These are phyloP conservation scores for Penicillium samsonianum DNA, from an alignment of 495 filamentous ascomycete species.

Conservation along the genomic window DNA sequence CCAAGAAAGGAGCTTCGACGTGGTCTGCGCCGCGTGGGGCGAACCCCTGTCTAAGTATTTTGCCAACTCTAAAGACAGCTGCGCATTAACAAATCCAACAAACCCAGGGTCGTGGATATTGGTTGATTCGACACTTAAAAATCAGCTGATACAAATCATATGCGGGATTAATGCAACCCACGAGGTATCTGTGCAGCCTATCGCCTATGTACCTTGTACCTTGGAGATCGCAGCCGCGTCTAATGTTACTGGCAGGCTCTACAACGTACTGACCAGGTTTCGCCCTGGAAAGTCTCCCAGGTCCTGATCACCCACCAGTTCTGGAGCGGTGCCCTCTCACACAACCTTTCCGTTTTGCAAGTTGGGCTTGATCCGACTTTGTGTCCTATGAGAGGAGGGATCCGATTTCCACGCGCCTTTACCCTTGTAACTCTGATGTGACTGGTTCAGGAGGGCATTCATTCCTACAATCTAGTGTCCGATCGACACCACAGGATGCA, in stretches of 20 bases:
- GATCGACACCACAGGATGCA: conserved; percentile 7
- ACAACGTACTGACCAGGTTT: background rate
- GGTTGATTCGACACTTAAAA: background rate
- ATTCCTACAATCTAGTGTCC: background rate
- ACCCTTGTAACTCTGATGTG: background rate
- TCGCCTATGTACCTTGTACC: conserved; percentile 3
- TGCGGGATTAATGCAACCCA: conserved; percentile 41
- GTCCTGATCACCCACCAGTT: conserved; percentile 6
- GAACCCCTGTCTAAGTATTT: background rate
- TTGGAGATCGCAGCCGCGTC: conserved; percentile 12
- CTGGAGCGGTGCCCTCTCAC: background rate
- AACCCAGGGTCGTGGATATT: background rate
- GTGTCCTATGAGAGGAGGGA: background rate
- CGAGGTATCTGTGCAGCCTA: conserved; percentile 19
- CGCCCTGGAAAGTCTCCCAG: no score
- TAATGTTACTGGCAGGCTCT: conserved; percentile 3
- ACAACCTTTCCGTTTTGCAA: conserved; percentile 2
- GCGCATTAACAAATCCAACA: background rate
- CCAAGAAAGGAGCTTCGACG: background rate
- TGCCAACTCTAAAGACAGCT: background rate
- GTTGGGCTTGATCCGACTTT: background rate
- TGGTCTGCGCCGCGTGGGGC: background rate
- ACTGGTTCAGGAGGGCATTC: background rate
- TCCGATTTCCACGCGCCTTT: background rate
- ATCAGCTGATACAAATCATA: conserved; percentile 40